Evolutionary conservation across 768 basidiomycete genomes (phyloP).

Genomic region (Leucocoprinus leucothites): DNA sequence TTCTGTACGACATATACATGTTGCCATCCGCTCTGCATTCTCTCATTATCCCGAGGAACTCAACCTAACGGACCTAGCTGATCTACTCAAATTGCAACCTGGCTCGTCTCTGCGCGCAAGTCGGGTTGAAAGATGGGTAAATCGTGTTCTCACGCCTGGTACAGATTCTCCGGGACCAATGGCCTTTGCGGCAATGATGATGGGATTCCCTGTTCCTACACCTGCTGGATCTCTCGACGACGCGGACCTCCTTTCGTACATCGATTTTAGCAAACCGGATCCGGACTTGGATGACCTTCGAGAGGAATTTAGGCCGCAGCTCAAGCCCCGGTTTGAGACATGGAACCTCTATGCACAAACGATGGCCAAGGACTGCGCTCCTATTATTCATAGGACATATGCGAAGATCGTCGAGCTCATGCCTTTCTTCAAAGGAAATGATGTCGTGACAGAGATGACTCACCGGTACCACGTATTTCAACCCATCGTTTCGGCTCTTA

Average conservation of each 20-base stretch:
- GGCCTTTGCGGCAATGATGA: slow-evolving; percentile 66
- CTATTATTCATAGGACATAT: slow-evolving; percentile 39
- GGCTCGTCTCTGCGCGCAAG: slow-evolving; percentile 40
- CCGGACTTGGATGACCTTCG: slow-evolving; percentile 57
- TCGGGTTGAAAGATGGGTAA: slow-evolving; percentile 52
- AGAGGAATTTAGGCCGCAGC: slow-evolving; percentile 57
- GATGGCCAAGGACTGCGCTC: slow-evolving; percentile 34
- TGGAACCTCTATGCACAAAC: slow-evolving; percentile 43
- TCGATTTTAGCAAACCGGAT: slow-evolving; percentile 50
- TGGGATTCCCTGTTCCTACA: slow-evolving; percentile 34
- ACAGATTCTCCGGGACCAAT: slow-evolving; percentile 41
- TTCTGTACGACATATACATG: slow-evolving; percentile 37
- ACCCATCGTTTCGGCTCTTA: neutral
- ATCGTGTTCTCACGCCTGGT: slow-evolving; percentile 35
- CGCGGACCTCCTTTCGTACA: slow-evolving; percentile 37
- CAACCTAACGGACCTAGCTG: slow-evolving; percentile 37
- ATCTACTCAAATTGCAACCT: slow-evolving; percentile 41
- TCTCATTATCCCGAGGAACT: slow-evolving; percentile 39
- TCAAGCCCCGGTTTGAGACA: slow-evolving; percentile 55
- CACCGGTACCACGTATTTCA: slow-evolving; percentile 41
- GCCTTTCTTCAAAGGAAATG: slow-evolving; percentile 51
- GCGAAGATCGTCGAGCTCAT: slow-evolving; percentile 44
- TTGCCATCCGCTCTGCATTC: slow-evolving; percentile 44
- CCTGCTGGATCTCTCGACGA: slow-evolving; percentile 25
- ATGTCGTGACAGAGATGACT: slow-evolving; percentile 57